These are phyloP conservation scores for Diaporthe sp. DNA, from an alignment of 2,329 filamentous ascomycete genomes.

Conservation along the genomic window DNA sequence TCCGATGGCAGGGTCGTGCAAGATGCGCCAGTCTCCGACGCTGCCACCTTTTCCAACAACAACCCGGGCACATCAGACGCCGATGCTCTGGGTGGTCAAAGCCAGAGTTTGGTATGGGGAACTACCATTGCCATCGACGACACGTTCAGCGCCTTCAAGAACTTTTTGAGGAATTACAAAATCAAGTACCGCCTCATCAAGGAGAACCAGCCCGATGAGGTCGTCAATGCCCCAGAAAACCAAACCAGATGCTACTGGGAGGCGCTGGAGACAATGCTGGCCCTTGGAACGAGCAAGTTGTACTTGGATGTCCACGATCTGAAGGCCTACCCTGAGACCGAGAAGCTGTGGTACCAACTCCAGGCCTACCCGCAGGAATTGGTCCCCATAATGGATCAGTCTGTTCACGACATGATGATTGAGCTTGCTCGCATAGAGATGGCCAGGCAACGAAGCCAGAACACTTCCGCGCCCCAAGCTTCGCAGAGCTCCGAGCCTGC, in stretches of 20 bases:
- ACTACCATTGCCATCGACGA: constrained; percentile 96
- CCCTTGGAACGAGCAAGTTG: constrained; percentile 83
- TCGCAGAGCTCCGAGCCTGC: constrained; percentile 78
- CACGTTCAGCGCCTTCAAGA: constrained; percentile 87
- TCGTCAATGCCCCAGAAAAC: constrained; percentile 74
- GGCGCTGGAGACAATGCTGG: constrained; percentile 89
- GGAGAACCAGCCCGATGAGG: constrained; percentile 84
- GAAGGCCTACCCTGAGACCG: constrained; percentile 90
- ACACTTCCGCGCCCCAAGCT: constrained; percentile 61
- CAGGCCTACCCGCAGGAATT: constrained; percentile 97
- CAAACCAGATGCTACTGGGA: constrained; percentile 86
- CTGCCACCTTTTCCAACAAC: constrained; percentile 68
- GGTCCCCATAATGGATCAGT: constrained; percentile 95
- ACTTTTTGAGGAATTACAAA: constrained; percentile 92
- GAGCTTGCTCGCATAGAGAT: constrained; percentile 87
- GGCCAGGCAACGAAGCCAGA: constrained; percentile 72
- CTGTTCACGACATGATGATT: constrained; percentile 91
- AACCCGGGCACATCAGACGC: constrained; percentile 93
- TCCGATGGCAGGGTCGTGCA: constrained; percentile 67
- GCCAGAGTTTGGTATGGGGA: constrained; percentile 91
- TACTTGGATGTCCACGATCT: constrained; percentile 92
- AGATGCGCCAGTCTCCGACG: constrained; percentile 66
- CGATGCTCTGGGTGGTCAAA: constrained; percentile 83
- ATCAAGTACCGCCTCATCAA: constrained; percentile 93
- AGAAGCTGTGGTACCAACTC: constrained; percentile 95